Percentiles rank a stretch among this genome's conserved stretches.
Conservation (phyloP, 2,329 filamentous ascomycete species). For the Penicillium crustosum region DNA sequence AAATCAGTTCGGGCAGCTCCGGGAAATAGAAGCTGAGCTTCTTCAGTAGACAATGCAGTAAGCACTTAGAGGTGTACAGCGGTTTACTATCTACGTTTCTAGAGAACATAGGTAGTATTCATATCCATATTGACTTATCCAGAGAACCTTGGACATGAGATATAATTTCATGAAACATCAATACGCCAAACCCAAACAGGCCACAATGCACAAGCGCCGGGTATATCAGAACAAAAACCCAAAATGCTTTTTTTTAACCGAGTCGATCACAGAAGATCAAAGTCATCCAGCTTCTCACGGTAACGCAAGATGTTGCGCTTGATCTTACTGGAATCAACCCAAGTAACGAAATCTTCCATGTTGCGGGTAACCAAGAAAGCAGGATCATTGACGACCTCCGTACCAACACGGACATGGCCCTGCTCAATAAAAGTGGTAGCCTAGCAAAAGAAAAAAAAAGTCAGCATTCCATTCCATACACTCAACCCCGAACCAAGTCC, state of each 20-base stretch:
- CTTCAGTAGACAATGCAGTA: background rate
- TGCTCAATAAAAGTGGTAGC: constrained; percentile 82
- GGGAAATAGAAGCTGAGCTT: background rate
- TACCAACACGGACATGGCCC: constrained; percentile 87
- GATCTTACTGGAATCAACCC: constrained; percentile 95
- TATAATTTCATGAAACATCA: constrained; percentile 11
- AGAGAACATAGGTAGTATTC: background rate
- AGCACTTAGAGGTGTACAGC: background rate
- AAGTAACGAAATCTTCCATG: constrained; percentile 95
- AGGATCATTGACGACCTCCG: constrained; percentile 84
- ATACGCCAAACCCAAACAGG: constrained; percentile 14
- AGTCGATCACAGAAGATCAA: constrained; percentile 70
- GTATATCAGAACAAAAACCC: constrained; percentile 26
- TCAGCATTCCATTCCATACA: background rate
- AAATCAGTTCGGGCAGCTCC: background rate
- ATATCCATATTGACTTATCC: background rate
- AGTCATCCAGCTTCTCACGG: constrained; percentile 91
- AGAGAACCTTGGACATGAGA: constrained; percentile 1
- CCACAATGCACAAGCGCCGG: constrained; percentile 26
- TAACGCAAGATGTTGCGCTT: constrained; percentile 96
- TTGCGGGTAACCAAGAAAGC: constrained; percentile 84
- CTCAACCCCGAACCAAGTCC: background rate
- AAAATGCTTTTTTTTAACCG: constrained; percentile 21
- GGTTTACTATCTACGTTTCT: background rate
- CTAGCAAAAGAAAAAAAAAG: constrained; percentile 20